Evolutionary conservation across 345 rosid species (phyloP).

Genomic region (Bretschneidera sinensis): DNA sequence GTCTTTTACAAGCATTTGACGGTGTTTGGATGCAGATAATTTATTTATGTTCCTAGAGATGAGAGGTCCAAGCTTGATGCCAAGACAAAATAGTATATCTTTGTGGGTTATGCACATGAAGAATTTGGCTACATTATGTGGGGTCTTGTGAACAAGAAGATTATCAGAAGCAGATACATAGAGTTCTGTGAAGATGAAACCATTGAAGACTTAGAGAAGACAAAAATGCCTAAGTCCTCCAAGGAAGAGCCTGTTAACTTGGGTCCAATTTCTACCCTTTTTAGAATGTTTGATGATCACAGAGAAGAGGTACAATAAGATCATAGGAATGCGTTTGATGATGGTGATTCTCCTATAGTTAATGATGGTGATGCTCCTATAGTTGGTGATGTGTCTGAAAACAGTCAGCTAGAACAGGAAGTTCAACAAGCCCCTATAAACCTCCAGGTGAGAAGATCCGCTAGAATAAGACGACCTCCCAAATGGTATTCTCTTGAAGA

Average conservation of each 20-base stretch:
- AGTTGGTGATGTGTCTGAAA: background rate
- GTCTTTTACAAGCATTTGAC: background rate
- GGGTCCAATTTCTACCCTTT: background rate
- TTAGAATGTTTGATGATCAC: too few relatives aligned
- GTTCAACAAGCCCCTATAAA: too few relatives aligned
- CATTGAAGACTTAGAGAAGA: too few relatives aligned
- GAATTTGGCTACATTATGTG: constrained; percentile 1
- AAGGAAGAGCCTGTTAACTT: background rate
- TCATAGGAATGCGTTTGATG: too few relatives aligned
- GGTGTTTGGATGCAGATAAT: background rate
- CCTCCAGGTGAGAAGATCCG: constrained; percentile 1
- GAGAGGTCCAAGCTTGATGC: too few relatives aligned
- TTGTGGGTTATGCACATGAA: too few relatives aligned
- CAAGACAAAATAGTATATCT: too few relatives aligned
- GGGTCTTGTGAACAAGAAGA: background rate
- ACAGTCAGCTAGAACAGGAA: too few relatives aligned
- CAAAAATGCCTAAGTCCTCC: background rate
- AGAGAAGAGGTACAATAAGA: too few relatives aligned
- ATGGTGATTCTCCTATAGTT: background rate
- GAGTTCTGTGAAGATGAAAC: background rate
- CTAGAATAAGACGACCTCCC: background rate
- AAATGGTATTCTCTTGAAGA: background rate
- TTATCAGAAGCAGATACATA: background rate
- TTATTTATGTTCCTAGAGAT: constrained; percentile 1
- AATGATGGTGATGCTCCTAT: background rate